Evolutionary conservation across 371 early-diverging fungal species (phyloP), one percentile per base, ranked within the genome.

Genomic region (Mortierella sp.): DNA sequence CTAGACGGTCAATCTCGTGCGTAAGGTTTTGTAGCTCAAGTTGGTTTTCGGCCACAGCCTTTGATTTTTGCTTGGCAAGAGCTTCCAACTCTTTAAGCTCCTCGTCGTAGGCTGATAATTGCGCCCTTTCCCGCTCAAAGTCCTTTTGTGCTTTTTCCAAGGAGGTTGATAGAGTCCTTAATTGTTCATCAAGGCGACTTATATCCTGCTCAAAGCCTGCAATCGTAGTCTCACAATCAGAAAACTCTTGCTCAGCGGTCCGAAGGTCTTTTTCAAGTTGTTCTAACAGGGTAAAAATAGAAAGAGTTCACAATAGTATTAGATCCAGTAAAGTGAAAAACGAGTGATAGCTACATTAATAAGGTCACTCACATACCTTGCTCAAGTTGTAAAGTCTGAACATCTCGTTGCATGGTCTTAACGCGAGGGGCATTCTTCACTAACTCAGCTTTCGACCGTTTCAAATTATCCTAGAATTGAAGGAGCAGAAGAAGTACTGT

Each of bases 1-100:
- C 81, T 52, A 89, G 86, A 16, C 90, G 80, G 48, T 93, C 93
- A 37, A 93, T 80, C 62, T 96, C 94, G 65, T 90, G 91, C 2
- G 72, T 69, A 6, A 90, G 70, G 75, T 92, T 94, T 80, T 96
- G 93, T 4, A 91, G 66, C 67, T 90, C 88, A 1, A 94, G 81
- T 62, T 90, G 87, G 18, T 80, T 68, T 18, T 93, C 93, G 2
- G 88, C 85, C 37, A 89, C 71, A 44, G 89, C 80, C 11, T 86
- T 81, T 16, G 88, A 85, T 73, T 91, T 93, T 29, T 79, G 82
- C 57, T 94, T 90, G 43, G 86, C 75, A 52, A 91, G 79, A 1
- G 75, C 75, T 60, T 92, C 91, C 25, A 97, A 73, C 60, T 89
- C 89, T 25, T 83, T 80, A 29, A 91, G 70, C 62, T 93, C 91